Base-by-base conservation (phyloP, 129 eudicot species). In the Saposhnikovia divaricata region DNA sequence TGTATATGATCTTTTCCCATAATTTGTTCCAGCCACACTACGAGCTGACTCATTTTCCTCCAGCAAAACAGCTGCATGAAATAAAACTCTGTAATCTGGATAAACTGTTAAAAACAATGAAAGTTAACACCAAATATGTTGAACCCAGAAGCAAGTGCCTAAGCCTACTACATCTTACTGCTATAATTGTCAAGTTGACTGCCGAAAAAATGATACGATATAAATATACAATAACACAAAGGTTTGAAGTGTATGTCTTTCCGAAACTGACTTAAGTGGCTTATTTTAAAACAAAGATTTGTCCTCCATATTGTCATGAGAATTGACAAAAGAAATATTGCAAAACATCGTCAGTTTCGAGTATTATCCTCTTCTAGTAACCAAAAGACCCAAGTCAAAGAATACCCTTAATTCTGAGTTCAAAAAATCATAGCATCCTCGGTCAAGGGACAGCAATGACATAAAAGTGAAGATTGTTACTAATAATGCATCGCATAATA, bases 1-100 rank as follows among this genome's bases (percentile, higher is more conserved):
- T 27, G 97, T 85, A 85, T 96, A 96, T 14, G 91, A 74, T 82
- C 93, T 87, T 89, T 84, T 90, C 77, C 88, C 93, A 59, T 79
- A 83, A 78, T 75, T 90, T 84, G 88, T 72, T 38, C 88, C 87
- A 70, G 81, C 79, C n/a, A 77, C 96, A 83, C 63, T 86, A 25
- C 85, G 74, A 84, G 87, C 86, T 23, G 84, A 76, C 78, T 90
- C 96, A 82, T 80, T 89, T 80, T 89, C 97, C 80, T 87, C 90
- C 93, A 84, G 90, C 80, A 46, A 82, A 51, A 73, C 69, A 85
- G 91, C 98, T 93, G 76, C 78, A 81, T 61, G 66, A 57, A 43
- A 7, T 16, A 19, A 70, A 23, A n/a, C 28, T 9, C 9, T n/a
- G 16, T 10, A 39, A 42, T 73, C 77, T 3, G 38, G n/a, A 73